These are phyloP conservation scores for Mycosphaerella sp. DNA, from an alignment of 2,329 filamentous ascomycete genomes.

Conservation along the genomic window DNA sequence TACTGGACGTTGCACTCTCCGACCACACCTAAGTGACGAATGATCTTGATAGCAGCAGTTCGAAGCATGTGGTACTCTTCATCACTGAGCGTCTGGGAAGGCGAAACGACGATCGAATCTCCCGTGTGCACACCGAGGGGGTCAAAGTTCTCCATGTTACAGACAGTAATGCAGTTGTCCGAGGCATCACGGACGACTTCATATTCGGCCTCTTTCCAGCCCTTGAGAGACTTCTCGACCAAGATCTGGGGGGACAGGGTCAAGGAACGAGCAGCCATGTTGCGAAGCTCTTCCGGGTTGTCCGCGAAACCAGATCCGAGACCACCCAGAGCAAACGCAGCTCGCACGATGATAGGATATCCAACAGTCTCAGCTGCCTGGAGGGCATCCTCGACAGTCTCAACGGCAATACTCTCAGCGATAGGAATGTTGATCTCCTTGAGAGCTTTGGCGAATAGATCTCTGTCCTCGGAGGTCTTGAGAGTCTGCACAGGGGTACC, in stretches of 20 bases:
- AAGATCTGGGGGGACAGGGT: conserved; percentile 93
- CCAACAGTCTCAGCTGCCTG: conserved; percentile 79
- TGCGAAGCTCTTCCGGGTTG: conserved; percentile 86
- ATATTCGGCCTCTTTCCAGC: conserved; percentile 99
- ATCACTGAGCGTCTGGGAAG: conserved; percentile 92
- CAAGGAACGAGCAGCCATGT: conserved; percentile 86
- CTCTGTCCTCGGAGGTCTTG: conserved; percentile 91
- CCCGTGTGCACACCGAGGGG: conserved; percentile 96
- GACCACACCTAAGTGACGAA: conserved; percentile 91
- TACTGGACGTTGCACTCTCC: conserved; percentile 99
- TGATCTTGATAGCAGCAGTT: conserved; percentile 94
- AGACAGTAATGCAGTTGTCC: conserved; percentile 99
- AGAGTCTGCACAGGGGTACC: conserved; percentile 92
- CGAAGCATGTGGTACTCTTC: conserved; percentile 99
- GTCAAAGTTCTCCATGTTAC: conserved; percentile 99
- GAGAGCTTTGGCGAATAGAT: conserved; percentile 89
- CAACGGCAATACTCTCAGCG: conserved; percentile 88
- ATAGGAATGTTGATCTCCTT: conserved; percentile 98
- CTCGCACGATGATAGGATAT: conserved; percentile 96
- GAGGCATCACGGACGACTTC: conserved; percentile 94
- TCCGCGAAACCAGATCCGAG: conserved; percentile 94
- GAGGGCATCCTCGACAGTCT: conserved; percentile 85
- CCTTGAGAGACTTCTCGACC: conserved; percentile 97
- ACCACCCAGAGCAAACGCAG: conserved; percentile 92
- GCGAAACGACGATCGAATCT: conserved; percentile 97